Evolutionary conservation across 345 rosid genomes (phyloP).

Genomic region (Rhodamnia rubescens): DNA sequence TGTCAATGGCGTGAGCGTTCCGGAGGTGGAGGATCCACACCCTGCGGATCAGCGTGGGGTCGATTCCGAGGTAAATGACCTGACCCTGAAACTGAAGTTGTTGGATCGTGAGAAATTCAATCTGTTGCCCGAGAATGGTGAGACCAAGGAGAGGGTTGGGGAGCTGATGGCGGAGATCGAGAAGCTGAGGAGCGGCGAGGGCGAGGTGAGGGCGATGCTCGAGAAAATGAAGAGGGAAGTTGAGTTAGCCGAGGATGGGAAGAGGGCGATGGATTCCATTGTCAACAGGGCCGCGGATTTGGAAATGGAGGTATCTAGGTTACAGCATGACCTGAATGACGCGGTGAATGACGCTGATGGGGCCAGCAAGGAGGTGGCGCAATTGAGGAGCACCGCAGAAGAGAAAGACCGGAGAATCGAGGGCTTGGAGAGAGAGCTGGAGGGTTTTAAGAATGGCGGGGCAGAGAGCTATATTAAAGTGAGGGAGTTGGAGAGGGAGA

Average conservation of each 20-base stretch:
- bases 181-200: slow-evolving; percentile 23
- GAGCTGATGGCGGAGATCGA: slow-evolving; percentile 23
- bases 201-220: slow-evolving; percentile 25
- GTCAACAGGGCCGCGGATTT: slow-evolving; percentile 48
- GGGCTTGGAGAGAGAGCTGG: slow-evolving; percentile 33
- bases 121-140: slow-evolving; percentile 23
- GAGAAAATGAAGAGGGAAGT: slow-evolving; percentile 33
- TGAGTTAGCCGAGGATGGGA: slow-evolving; percentile 41
- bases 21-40: slow-evolving; percentile 12
- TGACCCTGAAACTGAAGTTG: slow-evolving; percentile 21
- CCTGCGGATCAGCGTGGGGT: slow-evolving; percentile 2
- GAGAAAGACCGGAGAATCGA: slow-evolving; percentile 33
- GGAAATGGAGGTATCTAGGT: slow-evolving; percentile 47
- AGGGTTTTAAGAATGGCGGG: slow-evolving; percentile 43
- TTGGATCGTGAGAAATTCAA: slow-evolving; percentile 42
- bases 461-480: slow-evolving; percentile 41
- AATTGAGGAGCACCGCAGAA: slow-evolving; percentile 25
- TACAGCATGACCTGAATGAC: slow-evolving; percentile 52
- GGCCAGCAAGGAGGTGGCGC: slow-evolving; percentile 24
- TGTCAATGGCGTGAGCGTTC: slow-evolving; percentile 15
- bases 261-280: slow-evolving; percentile 31
- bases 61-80: slow-evolving; percentile 13
- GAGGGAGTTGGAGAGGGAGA: slow-evolving; percentile 66
- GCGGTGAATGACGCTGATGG: slow-evolving; percentile 40
- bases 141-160: slow-evolving; percentile 20